Evolutionary conservation across 257 asterid species (phyloP).

Genomic region (Lantana camara): DNA sequence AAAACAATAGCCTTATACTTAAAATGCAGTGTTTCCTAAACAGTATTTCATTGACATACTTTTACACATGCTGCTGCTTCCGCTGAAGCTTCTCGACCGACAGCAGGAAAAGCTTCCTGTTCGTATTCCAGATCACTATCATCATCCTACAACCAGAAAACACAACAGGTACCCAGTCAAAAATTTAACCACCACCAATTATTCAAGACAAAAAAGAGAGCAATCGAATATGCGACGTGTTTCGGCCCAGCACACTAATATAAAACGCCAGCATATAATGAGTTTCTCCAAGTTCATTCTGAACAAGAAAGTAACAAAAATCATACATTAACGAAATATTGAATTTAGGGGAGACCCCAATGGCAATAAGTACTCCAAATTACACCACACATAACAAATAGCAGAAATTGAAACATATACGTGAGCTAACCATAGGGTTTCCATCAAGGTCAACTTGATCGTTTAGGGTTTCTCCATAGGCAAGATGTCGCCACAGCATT

Average conservation of each 20-base stretch:
- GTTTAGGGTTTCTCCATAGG: conserved; percentile 60
- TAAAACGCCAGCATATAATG: background rate
- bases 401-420: background rate
- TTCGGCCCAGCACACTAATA: conserved; percentile 5
- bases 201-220: conserved; percentile 7
- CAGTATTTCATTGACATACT: conserved; percentile 35
- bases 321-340: background rate
- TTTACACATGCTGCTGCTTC: conserved; percentile 89
- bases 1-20: conserved; percentile 19
- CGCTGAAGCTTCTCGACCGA: conserved; percentile 62
- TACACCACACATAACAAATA: background rate
- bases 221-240: no score
- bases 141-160: conserved; percentile 62
- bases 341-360: conserved; percentile 22
- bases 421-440: conserved; percentile 50
- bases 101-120: conserved; percentile 68
- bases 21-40: background rate
- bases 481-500: conserved; percentile 86
- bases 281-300: conserved; percentile 5
- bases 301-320: background rate
- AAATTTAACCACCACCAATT: conserved; percentile 6
- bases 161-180: conserved; percentile 11
- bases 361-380: conserved; percentile 7
- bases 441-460: conserved; percentile 49
- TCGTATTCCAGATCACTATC: conserved; percentile 85